Conservation (phyloP, 768 basidiomycete genomes). For the Leccinum olivaceopallidum region DNA sequence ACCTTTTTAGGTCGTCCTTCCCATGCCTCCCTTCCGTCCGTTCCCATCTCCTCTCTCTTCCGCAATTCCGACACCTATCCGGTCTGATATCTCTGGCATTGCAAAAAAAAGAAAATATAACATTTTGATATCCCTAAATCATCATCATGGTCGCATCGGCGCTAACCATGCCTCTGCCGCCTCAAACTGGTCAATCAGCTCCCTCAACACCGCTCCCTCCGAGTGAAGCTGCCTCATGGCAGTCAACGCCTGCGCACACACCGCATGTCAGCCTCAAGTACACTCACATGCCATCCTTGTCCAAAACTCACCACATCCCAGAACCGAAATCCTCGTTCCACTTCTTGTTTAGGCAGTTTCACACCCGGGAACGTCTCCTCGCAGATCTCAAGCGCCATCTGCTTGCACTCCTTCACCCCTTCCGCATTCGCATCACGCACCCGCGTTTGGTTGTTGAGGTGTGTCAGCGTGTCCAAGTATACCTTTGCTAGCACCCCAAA, state of each 20-base stretch:
- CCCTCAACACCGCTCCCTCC: constrained; percentile 76
- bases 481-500: constrained; percentile 98
- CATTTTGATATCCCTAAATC: constrained; percentile 6
- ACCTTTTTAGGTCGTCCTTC: constrained; percentile 16
- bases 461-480: constrained; percentile 89
- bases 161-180: constrained; percentile 92
- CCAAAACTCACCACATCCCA: constrained; percentile 89
- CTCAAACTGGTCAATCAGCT: constrained; percentile 95
- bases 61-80: constrained; percentile 13
- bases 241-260: constrained; percentile 60
- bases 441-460: constrained; percentile 77
- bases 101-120: neutral
- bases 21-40: constrained; percentile 15
- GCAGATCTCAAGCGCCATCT: constrained; percentile 86
- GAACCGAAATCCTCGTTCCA: constrained; percentile 96
- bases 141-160: constrained; percentile 86
- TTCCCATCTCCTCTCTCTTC: constrained; percentile 21
- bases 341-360: constrained; percentile 82
- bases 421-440: constrained; percentile 77
- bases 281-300: constrained; percentile 11
- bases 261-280: constrained; percentile 30
- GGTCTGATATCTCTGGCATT: neutral
- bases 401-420: constrained; percentile 80
- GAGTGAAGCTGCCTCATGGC: constrained; percentile 89
- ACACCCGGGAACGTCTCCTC: constrained; percentile 95